Evolutionary conservation across 1,284 basidiomycete genomes (phyloP).

Genomic region (Ustilago cynodontis): DNA sequence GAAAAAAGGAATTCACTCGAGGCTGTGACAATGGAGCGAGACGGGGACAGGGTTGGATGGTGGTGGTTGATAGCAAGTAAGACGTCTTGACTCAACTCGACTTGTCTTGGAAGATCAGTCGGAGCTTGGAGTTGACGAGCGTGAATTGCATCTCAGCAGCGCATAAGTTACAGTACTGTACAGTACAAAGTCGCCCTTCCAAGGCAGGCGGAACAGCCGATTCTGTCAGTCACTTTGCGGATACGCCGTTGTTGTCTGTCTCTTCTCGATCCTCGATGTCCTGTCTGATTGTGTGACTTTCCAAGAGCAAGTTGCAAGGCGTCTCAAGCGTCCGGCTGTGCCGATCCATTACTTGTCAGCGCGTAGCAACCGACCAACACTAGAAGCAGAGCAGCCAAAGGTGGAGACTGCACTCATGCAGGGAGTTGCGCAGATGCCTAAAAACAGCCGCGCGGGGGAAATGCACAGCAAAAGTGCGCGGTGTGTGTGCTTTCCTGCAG

Average conservation of each 20-base stretch:
- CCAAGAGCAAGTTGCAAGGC: background rate
- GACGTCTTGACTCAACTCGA: background rate
- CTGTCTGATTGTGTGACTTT: background rate
- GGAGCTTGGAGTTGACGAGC: background rate
- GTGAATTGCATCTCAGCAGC: conserved; percentile 1
- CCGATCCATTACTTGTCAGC: conserved; percentile 4
- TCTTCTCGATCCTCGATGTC: background rate
- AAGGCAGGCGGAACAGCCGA: background rate
- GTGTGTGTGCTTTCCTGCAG: background rate
- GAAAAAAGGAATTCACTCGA: background rate
- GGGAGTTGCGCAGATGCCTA: conserved; percentile 7
- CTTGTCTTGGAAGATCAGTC: background rate
- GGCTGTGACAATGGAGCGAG: background rate
- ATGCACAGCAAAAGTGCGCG: background rate
- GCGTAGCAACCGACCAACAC: background rate
- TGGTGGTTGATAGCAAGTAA: conserved; percentile 4
- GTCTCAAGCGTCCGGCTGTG: conserved; percentile 5
- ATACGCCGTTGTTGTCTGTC: background rate
- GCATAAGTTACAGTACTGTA: background rate
- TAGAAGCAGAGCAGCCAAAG: background rate
- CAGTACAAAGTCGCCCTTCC: too few species aligned
- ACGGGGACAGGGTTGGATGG: conserved; percentile 2
- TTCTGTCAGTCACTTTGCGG: background rate
- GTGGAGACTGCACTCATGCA: conserved; percentile 5
- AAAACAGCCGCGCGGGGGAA: conserved; percentile 1